A percentile compares a stretch with the other conserved stretches of the same genome.
Conservation (phyloP, 352 stramenopile genomes). For the Bremia lactucae region DNA sequence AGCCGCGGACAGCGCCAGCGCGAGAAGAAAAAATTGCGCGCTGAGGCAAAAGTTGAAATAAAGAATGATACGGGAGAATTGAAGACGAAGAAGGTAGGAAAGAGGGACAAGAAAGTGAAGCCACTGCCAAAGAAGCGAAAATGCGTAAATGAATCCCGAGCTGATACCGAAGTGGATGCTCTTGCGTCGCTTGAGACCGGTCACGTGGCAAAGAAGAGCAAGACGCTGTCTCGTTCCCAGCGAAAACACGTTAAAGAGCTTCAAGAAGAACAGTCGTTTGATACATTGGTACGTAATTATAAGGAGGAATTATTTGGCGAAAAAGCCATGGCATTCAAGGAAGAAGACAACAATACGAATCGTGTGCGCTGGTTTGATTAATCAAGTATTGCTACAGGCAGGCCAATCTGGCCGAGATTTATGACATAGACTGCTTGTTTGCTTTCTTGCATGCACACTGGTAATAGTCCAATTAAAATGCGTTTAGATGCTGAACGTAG, state of each 20-base stretch:
- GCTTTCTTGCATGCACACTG: too few species aligned
- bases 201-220: conserved; percentile 19
- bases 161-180: conserved; percentile 15
- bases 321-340: conserved; percentile 12
- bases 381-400: neutral
- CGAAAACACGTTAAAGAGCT: conserved; percentile 47
- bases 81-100: conserved; percentile 25
- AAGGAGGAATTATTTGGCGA: conserved; percentile 78
- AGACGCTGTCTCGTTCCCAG: conserved; percentile 53
- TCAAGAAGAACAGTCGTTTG: conserved; percentile 60
- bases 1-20: conserved; percentile 66
- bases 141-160: conserved; percentile 8
- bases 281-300: conserved; percentile 69
- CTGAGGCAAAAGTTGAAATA: conserved; percentile 16
- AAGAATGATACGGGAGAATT: conserved; percentile 11
- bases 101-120: conserved; percentile 23
- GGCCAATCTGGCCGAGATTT: too few species aligned
- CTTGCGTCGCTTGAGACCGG: conserved; percentile 12
- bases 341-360: conserved; percentile 9
- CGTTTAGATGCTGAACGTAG: too few species aligned
- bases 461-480: too few species aligned
- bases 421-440: conserved; percentile 2
- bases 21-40: conserved; percentile 56
- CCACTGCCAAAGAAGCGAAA: conserved; percentile 39
- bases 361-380: conserved; percentile 68